Evolutionary conservation across 768 basidiomycete genomes (phyloP), one percentile per base, ranked within the genome.

Genomic region (Termitomyces bulborhizus): DNA sequence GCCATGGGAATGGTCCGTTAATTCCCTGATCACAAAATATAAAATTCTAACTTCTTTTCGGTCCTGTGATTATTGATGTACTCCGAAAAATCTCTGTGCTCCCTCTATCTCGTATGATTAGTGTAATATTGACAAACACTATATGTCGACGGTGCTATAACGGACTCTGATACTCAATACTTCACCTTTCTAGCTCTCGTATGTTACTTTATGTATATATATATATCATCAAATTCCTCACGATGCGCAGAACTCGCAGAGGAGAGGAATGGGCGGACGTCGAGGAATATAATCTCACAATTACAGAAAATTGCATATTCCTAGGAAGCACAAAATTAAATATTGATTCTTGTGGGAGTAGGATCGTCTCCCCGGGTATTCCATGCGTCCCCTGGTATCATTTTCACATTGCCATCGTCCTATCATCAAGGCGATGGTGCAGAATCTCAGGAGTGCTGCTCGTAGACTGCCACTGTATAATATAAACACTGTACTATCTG

Each of bases 221-320:
- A 80, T 21, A 21, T 21, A 21, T 21, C 21, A 21, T 21, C 21
- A 21, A 21, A 21, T 21, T 21, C 21, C 21, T 21, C 21, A 21
- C 21, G 21, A 21, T 21, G 21, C 21, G 21, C 21, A 21, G 21
- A 21, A 21, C 21, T 84, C 85, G 83, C 62, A 77, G 77, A 55
- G 84, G 83, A 6, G 75, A 75, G 4, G 73, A 73, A 50, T 85
- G 83, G 83, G 81, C 83, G 3, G 79, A 84, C 67, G 83, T 81
- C 15, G 7, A 34, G 7, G 51, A 9, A 26, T 40, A 40, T 8
- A 7, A 37, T 26, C 7, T 2, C n/a, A 31, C 4, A 6, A 31
- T 31, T 31, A 31, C 3, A 3, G 13, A n/a, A 1, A 29, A 6
- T n/a, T 21, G 5, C 9, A 5, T 16, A 3, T n/a, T 27, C 18